These are phyloP conservation scores for Podaxis sp. DNA, from an alignment of 768 basidiomycete genomes.

Conservation along the genomic window DNA sequence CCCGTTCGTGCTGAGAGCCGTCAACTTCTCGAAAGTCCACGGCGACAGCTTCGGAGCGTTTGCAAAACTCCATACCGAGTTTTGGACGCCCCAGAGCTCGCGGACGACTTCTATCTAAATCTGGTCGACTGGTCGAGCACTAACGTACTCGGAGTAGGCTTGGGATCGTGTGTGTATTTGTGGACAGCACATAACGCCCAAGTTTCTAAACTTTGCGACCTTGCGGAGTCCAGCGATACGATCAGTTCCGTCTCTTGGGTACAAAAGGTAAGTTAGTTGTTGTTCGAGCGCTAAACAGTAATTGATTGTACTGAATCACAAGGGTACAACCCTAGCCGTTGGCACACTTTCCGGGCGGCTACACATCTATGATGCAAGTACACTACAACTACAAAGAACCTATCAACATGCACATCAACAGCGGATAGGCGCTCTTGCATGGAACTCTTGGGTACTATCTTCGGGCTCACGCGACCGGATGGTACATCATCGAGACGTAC, in stretches of 20 bases:
- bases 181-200: conserved; percentile 95
- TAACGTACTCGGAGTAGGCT: conserved; percentile 91
- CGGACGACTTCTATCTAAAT: conserved; percentile 98
- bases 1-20: conserved; percentile 86
- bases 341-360: conserved; percentile 88
- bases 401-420: conserved; percentile 84
- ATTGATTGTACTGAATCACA: neutral
- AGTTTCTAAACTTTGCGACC: conserved; percentile 89
- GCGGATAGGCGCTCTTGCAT: conserved; percentile 91
- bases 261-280: conserved; percentile 45
- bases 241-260: conserved; percentile 94
- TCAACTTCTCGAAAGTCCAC: conserved; percentile 78
- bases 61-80: conserved; percentile 97
- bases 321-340: conserved; percentile 88
- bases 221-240: conserved; percentile 62
- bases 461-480: conserved; percentile 90
- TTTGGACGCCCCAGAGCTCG: conserved; percentile 93
- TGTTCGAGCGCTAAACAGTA: neutral
- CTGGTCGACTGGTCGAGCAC: conserved; percentile 96
- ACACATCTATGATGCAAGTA: conserved; percentile 91
- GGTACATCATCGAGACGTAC: conserved; percentile 91
- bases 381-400: conserved; percentile 70
- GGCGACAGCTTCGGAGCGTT: conserved; percentile 76
- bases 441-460: conserved; percentile 85
- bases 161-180: conserved; percentile 90